Percentiles rank a stretch among this genome's conserved stretches.
Evolutionary conservation across 305 asterid species (phyloP).

Genomic region (Fraxinus latifolia): DNA sequence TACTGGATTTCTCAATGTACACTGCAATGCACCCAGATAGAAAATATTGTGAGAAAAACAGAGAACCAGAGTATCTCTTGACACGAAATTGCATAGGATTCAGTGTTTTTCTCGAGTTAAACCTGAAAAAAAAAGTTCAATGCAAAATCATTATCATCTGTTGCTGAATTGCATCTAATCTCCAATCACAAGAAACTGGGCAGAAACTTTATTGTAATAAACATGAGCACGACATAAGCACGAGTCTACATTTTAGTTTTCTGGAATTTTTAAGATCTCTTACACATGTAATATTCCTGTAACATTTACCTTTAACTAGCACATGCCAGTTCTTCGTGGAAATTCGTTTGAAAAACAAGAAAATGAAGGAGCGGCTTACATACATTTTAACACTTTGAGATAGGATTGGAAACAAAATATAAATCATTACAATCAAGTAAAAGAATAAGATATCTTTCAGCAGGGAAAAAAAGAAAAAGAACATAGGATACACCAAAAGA

Average conservation of each 20-base stretch:
- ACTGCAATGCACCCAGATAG: constrained; percentile 26
- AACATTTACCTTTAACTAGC: neutral
- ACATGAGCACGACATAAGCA: neutral
- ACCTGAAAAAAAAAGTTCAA: neutral
- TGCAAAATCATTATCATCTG: neutral
- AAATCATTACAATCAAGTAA: neutral
- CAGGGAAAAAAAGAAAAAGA: neutral
- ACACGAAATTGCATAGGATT: neutral
- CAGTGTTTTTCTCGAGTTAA: constrained; percentile 10
- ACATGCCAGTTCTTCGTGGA: neutral
- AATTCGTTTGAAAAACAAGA: neutral
- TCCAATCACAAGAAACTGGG: neutral
- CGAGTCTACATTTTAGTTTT: neutral
- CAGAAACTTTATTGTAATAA: neutral
- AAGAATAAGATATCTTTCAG: neutral
- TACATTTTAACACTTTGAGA: neutral
- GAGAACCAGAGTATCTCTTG: neutral
- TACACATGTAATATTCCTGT: neutral
- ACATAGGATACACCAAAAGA: neutral
- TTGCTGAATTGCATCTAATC: constrained; percentile 1
- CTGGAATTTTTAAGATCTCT: neutral
- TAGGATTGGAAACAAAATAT: neutral
- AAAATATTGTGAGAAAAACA: constrained; percentile 1
- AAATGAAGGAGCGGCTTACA: neutral
- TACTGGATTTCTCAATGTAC: constrained; percentile 22